Percentiles rank a stretch among this genome's conserved stretches.
Conservation (phyloP, 148 eudicot species). For the Rhododendron simsii region DNA sequence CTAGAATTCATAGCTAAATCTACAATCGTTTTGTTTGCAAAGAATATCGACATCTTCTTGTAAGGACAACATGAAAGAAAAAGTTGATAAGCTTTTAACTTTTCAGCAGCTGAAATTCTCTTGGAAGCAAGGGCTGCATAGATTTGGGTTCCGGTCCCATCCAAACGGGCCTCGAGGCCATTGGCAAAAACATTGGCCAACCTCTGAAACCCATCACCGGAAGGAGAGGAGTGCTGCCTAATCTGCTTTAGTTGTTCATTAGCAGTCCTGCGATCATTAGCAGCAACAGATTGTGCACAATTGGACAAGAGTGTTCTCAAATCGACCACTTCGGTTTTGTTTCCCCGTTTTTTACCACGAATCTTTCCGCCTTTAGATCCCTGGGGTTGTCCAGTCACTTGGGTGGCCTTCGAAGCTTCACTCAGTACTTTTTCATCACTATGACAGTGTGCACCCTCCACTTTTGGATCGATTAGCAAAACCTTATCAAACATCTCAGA, state of each 20-base stretch:
- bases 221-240: slow-evolving; percentile 32
- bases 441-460: neutral
- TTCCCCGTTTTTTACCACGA: slow-evolving; percentile 27
- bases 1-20: slow-evolving; percentile 16
- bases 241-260: slow-evolving; percentile 43
- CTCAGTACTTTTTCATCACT: neutral
- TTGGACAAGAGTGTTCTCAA: slow-evolving; percentile 40
- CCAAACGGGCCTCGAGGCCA: slow-evolving; percentile 48
- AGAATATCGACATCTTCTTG: slow-evolving; percentile 28
- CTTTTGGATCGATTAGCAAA: slow-evolving; percentile 36
- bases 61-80: slow-evolving; percentile 36
- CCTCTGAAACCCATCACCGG: slow-evolving; percentile 38
- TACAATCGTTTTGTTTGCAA: slow-evolving; percentile 28
- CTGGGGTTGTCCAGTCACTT: slow-evolving; percentile 13
- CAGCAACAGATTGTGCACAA: slow-evolving; percentile 57
- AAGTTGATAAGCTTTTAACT: slow-evolving; percentile 39
- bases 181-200: slow-evolving; percentile 35
- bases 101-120: slow-evolving; percentile 34
- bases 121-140: slow-evolving; percentile 28
- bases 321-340: slow-evolving; percentile 34
- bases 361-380: slow-evolving; percentile 22
- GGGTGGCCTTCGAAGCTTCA: slow-evolving; percentile 1
- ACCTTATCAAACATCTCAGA: slow-evolving; percentile 61
- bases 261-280: slow-evolving; percentile 39
- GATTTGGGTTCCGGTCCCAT: slow-evolving; percentile 38